Percentiles rank a stretch among this genome's conserved stretches.
Evolutionary conservation across 768 basidiomycete species (phyloP).

Genomic region (Boletus vermiculosoides): DNA sequence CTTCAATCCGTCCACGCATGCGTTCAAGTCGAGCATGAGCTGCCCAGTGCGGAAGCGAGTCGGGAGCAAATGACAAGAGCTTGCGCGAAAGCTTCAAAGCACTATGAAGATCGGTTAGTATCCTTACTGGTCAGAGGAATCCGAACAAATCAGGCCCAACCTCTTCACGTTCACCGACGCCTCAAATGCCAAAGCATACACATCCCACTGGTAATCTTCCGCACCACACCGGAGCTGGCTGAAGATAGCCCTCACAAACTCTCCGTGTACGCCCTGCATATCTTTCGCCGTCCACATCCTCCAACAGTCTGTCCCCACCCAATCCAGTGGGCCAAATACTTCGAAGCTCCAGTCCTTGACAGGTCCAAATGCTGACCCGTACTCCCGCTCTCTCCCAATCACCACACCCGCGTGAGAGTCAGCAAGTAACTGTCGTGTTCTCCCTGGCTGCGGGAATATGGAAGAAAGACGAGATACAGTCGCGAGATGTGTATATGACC

Average conservation of each 20-base stretch:
- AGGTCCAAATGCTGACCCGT: slow-evolving; percentile 61
- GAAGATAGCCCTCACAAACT: slow-evolving; percentile 58
- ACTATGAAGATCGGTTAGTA: slow-evolving; percentile 37
- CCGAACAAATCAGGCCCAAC: slow-evolving; percentile 35
- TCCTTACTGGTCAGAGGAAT: background rate
- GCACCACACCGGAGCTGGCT: slow-evolving; percentile 47
- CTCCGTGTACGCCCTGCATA: slow-evolving; percentile 47
- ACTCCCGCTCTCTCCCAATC: slow-evolving; percentile 64
- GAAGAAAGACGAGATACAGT: slow-evolving; percentile 44
- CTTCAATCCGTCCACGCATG: slow-evolving; percentile 58
- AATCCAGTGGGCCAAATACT: slow-evolving; percentile 56
- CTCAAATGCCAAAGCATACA: slow-evolving; percentile 65
- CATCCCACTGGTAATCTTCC: slow-evolving; percentile 64
- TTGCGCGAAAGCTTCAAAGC: slow-evolving; percentile 67
- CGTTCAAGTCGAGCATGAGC: slow-evolving; percentile 74
- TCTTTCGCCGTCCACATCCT: slow-evolving; percentile 50
- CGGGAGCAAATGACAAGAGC: slow-evolving; percentile 53
- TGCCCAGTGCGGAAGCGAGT: slow-evolving; percentile 67
- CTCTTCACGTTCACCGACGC: slow-evolving; percentile 55
- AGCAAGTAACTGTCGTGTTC: slow-evolving; percentile 37
- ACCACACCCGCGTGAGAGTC: slow-evolving; percentile 66
- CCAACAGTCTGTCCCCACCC: slow-evolving; percentile 32
- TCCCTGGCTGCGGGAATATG: slow-evolving; percentile 49
- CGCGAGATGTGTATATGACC: slow-evolving; percentile 52
- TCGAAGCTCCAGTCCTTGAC: slow-evolving; percentile 63